Percentiles rank a stretch among this genome's conserved stretches.
phyloP scores from a whole-genome alignment of 108 stramenopile species.

The Craspedostauros australis region DNA sequence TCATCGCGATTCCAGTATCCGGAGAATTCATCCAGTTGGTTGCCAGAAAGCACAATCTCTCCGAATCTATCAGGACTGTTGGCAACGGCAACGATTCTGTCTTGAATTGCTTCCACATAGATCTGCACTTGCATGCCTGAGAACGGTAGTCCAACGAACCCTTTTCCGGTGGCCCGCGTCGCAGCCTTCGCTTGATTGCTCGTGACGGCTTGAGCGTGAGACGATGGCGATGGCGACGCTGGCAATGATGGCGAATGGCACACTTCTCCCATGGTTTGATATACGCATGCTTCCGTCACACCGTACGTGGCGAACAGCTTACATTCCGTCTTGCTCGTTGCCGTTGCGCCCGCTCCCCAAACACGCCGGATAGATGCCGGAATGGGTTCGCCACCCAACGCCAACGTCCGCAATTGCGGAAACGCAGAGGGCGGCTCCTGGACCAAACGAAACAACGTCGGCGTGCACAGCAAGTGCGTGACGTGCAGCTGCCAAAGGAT shows the following conservation, averaged over 20 bases:
- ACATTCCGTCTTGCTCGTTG: constrained; percentile 13
- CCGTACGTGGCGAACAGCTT: constrained; percentile 77
- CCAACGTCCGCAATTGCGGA: constrained; percentile 48
- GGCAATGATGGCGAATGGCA: too few relatives aligned
- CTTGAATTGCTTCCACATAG: constrained; percentile 21
- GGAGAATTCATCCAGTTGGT: constrained; percentile 53
- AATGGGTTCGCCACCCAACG: constrained; percentile 82
- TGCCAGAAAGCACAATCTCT: constrained; percentile 66
- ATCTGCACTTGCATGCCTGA: constrained; percentile 46
- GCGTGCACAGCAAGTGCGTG: constrained; percentile 76
- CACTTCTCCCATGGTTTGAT: constrained; percentile 76
- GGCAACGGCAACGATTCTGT: constrained; percentile 41
- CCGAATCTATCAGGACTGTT: constrained; percentile 31
- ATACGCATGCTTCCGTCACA: constrained; percentile 86
- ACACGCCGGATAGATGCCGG: constrained; percentile 30
- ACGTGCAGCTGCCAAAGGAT: constrained; percentile 30
- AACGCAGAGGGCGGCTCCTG: background rate
- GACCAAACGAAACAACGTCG: constrained; percentile 61
- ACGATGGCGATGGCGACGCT: too few relatives aligned
- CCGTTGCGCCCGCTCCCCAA: constrained; percentile 47
- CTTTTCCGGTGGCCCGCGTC: background rate
- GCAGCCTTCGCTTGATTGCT: too few relatives aligned
- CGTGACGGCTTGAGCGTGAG: too few relatives aligned
- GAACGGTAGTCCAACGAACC: constrained; percentile 62
- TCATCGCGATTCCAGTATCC: constrained; percentile 62